Evolutionary conservation across 768 basidiomycete genomes (phyloP), one percentile per base, ranked within the genome.

Genomic region (Mycena leptocephala): DNA sequence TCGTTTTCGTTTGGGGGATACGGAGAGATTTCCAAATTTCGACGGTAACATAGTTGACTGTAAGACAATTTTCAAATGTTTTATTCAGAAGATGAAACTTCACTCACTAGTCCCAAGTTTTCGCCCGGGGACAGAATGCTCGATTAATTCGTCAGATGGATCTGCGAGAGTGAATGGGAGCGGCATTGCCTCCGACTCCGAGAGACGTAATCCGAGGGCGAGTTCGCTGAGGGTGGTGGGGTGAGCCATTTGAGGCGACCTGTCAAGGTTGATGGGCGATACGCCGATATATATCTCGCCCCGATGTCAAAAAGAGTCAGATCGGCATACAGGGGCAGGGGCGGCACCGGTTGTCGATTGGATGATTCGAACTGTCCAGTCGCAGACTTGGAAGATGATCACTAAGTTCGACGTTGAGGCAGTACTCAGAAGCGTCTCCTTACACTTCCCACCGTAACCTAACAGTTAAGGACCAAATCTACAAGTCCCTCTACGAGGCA

Each of bases 21-120:
- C 73, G 66, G 11, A 74, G 58, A 16, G 10, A 26, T 30, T 46
- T 68, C 73, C 73, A 74, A 3, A 35, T 32, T 39, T 66, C 63
- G 1, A 39, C 62, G 2, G 33, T 13, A 6, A 26, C 32, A 28
- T 56, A 39, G 26, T 73, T 73, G 24, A 73, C 72, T 73, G 30
- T 16, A 3, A 20, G 2, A 22, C 2, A 24, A 7, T 11, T 13
- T 59, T 30, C 3, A 26, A 16, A 8, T n/a, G n/a, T n/a, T 58
- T 28, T 32, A 6, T 3, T 30, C 28, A 24, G 26, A 43, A 0
- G 1, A 13, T 8, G 56, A 46, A 43, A 30, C 26, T 24, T 11
- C 28, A 20, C 55, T 53, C 51, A 68, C 66, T 20, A 20, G 35
- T 30, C 1, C 35, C 33, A 7, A 55, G 24, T 22, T 56, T n/a